Percentiles rank a stretch among this genome's conserved stretches.
Evolutionary conservation across 768 basidiomycete species (phyloP).

Genomic region (Leccinum sublutescens): DNA sequence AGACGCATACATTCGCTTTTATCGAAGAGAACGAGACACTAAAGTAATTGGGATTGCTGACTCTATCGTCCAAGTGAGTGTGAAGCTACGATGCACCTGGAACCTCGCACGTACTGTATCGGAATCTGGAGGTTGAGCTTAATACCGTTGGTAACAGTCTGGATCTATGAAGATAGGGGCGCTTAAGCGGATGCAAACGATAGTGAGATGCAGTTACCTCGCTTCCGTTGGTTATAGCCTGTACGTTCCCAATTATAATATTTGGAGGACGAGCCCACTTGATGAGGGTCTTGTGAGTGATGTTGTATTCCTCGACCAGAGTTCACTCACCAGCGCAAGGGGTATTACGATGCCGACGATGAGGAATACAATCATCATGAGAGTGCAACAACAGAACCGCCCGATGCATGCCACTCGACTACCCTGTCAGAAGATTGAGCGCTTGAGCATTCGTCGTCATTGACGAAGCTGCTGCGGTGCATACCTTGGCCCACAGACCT

Average conservation of each 20-base stretch:
- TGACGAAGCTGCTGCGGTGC: conserved; percentile 1
- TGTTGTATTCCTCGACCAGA: not conserved
- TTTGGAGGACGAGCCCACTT: conserved; percentile 81
- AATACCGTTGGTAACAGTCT: conserved; percentile 43
- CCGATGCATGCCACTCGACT: conserved; percentile 58
- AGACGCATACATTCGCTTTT: conserved; percentile 49
- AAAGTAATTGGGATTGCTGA: conserved; percentile 83
- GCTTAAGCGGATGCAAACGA: conserved; percentile 20
- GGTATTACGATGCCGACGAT: conserved; percentile 63
- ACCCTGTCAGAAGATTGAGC: conserved; percentile 41
- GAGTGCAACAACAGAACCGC: conserved; percentile 73
- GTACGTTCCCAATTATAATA: conserved; percentile 53
- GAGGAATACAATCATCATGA: conserved; percentile 64
- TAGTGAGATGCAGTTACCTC: conserved; percentile 38
- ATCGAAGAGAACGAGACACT: conserved; percentile 63
- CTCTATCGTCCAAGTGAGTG: conserved; percentile 41
- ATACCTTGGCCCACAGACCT: conserved; percentile 67
- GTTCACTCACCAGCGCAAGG: conserved; percentile 57
- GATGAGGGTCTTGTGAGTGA: conserved; percentile 3
- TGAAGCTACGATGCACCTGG: not conserved
- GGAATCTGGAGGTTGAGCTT: conserved; percentile 61
- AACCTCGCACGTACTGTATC: conserved; percentile 50
- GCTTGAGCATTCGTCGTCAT: not conserved
- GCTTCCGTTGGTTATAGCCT: conserved; percentile 37
- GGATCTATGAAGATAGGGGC: conserved; percentile 30